Conservation (phyloP, 2,329 filamentous ascomycete genomes). For the Arthrobotrys pseudoclavata region DNA sequence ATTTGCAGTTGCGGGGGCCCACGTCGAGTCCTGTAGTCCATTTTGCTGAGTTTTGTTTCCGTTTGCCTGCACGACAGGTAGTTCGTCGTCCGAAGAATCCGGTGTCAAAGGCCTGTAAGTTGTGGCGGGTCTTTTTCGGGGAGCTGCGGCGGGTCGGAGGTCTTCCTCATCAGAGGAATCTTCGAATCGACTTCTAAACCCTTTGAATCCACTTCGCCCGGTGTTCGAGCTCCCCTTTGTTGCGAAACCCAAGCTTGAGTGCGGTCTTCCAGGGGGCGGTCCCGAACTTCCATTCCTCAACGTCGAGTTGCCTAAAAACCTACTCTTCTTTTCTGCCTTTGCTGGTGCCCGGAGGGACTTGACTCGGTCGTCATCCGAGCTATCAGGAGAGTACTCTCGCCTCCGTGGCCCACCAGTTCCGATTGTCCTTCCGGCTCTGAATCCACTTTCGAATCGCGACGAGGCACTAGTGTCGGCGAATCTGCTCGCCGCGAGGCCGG, state of each 20-base stretch:
- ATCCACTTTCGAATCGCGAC: constrained; percentile 48
- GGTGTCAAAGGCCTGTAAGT: constrained; percentile 47
- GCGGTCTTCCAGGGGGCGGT: constrained; percentile 14
- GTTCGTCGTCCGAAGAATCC: constrained; percentile 48
- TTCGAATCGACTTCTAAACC: constrained; percentile 50
- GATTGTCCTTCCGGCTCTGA: constrained; percentile 41
- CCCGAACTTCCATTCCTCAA: constrained; percentile 28
- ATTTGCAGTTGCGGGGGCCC: constrained; percentile 31
- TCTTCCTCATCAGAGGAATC: constrained; percentile 55
- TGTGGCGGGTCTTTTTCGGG: background rate
- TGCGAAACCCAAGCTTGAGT: constrained; percentile 33
- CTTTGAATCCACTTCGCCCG: constrained; percentile 16
- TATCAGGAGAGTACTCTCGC: constrained; percentile 55
- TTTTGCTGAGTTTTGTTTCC: constrained; percentile 13
- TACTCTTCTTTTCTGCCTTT: constrained; percentile 48
- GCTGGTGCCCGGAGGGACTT: constrained; percentile 13
- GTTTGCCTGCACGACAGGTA: constrained; percentile 7
- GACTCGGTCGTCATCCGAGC: constrained; percentile 47
- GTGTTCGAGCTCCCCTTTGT: constrained; percentile 7
- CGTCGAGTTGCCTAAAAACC: constrained; percentile 50
- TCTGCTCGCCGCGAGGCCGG: constrained; percentile 33
- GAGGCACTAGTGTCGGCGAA: constrained; percentile 19
- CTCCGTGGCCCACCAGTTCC: constrained; percentile 50
- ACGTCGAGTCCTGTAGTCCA: constrained; percentile 21
- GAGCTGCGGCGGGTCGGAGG: background rate